Evolutionary conservation across 768 basidiomycete genomes (phyloP).

Genomic region (Gautieria morchelliformis): DNA sequence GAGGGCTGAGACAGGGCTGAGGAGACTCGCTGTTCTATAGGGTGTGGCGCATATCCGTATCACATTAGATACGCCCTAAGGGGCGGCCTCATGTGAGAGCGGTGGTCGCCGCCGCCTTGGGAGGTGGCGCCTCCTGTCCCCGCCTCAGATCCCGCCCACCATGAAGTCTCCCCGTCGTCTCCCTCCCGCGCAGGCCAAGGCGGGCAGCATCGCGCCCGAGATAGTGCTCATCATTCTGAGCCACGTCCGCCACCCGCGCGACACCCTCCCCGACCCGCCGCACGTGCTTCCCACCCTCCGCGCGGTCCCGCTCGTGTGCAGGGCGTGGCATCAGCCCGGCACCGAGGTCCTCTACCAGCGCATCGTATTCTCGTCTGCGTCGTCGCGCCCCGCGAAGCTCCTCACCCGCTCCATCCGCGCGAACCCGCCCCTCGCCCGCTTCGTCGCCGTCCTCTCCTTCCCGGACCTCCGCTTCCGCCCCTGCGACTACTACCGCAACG

Average conservation of each 20-base stretch:
- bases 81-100: no score
- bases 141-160: no score
- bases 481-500: slow-evolving; percentile 2
- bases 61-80: no score
- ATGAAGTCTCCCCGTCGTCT: no score
- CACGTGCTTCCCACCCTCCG: background rate
- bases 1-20: no score
- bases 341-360: background rate
- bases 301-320: slow-evolving; percentile 1
- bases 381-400: background rate
- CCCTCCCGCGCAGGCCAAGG: no score
- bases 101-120: no score
- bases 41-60: no score
- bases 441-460: background rate
- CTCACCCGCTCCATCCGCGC: background rate
- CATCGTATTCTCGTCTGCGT: background rate
- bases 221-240: background rate
- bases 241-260: background rate
- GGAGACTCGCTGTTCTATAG: no score
- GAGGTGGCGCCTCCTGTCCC: no score
- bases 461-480: background rate
- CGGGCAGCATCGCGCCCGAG: background rate
- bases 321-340: background rate
- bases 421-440: background rate
- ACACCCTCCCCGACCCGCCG: background rate